A percentile compares a stretch with the other conserved stretches of the same genome.
phyloP scores from a whole-genome alignment of 1,284 basidiomycete genomes.

The Golubevia pallescens region DNA sequence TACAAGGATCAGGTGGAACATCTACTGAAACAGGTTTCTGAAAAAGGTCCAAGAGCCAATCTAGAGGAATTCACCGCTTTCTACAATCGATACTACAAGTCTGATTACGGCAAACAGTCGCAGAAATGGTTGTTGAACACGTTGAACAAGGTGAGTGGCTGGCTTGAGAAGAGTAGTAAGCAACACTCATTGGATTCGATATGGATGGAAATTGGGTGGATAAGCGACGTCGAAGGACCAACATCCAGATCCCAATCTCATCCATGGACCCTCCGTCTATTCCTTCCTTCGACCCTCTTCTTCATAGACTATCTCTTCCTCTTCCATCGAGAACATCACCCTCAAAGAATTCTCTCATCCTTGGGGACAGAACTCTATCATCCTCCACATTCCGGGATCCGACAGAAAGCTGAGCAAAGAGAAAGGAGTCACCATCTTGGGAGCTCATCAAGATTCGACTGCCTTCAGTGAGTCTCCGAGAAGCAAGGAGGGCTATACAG shows the following conservation, averaged over 20 bases:
- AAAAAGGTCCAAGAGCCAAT: constrained; percentile 33
- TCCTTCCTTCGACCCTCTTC: no score
- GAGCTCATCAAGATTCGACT: constrained; percentile 86
- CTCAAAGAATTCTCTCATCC: constrained; percentile 82
- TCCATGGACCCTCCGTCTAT: neutral
- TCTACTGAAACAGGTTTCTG: constrained; percentile 30
- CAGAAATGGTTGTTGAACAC: constrained; percentile 82
- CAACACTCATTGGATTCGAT: constrained; percentile 26
- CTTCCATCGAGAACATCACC: constrained; percentile 68
- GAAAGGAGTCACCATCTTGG: constrained; percentile 70
- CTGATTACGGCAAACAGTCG: constrained; percentile 74
- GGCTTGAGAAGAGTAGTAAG: constrained; percentile 8
- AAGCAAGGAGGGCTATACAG: no score
- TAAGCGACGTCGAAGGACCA: constrained; percentile 10
- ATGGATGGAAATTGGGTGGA: no score
- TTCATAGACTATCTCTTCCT: constrained; percentile 9
- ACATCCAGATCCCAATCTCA: constrained; percentile 7
- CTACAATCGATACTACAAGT: constrained; percentile 67
- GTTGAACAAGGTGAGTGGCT: constrained; percentile 71
- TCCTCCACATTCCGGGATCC: constrained; percentile 58
- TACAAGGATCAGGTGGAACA: constrained; percentile 24
- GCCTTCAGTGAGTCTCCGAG: neutral
- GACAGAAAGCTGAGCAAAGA: constrained; percentile 12
- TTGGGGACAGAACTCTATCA: constrained; percentile 92
- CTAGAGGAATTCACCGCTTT: constrained; percentile 51